A percentile compares a stretch with the other conserved stretches of the same genome.
Evolutionary conservation across 345 rosid genomes (phyloP).

Genomic region (Zanthoxylum bungeanum): DNA sequence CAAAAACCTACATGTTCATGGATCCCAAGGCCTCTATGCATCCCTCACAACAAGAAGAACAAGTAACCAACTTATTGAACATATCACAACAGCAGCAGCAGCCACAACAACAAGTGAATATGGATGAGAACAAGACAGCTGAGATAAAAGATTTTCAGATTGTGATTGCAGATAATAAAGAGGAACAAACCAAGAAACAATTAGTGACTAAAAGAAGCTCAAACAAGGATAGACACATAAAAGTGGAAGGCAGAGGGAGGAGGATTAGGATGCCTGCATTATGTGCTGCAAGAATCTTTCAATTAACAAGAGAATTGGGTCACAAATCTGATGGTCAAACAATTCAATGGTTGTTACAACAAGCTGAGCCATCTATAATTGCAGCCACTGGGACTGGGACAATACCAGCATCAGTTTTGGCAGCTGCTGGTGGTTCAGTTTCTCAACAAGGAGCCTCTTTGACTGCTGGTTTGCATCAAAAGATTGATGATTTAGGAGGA

Average conservation of each 20-base stretch:
- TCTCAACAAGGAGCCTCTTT: constrained; percentile 63
- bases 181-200: constrained; percentile 45
- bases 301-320: constrained; percentile 93
- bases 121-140: constrained; percentile 48
- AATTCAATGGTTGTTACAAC: constrained; percentile 93
- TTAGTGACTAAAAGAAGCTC: constrained; percentile 85
- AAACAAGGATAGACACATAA: constrained; percentile 93
- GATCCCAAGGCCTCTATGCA: constrained; percentile 64
- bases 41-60: constrained; percentile 35
- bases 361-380: constrained; percentile 89
- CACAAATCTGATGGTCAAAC: constrained; percentile 98
- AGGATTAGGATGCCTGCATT: constrained; percentile 98
- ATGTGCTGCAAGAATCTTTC: constrained; percentile 96
- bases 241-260: constrained; percentile 93
- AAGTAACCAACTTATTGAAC: constrained; percentile 63
- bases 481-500: constrained; percentile 58
- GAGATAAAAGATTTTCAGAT: constrained; percentile 80
- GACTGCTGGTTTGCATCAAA: constrained; percentile 70
- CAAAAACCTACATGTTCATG: constrained; percentile 33
- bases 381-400: constrained; percentile 95
- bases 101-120: constrained; percentile 24
- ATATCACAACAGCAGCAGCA: constrained; percentile 34
- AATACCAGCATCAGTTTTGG: constrained; percentile 91
- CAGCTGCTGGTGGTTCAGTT: constrained; percentile 54
- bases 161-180: constrained; percentile 66